Evolutionary conservation across 2,329 filamentous ascomycete genomes (phyloP).

Genomic region (Polytolypa hystricis): DNA sequence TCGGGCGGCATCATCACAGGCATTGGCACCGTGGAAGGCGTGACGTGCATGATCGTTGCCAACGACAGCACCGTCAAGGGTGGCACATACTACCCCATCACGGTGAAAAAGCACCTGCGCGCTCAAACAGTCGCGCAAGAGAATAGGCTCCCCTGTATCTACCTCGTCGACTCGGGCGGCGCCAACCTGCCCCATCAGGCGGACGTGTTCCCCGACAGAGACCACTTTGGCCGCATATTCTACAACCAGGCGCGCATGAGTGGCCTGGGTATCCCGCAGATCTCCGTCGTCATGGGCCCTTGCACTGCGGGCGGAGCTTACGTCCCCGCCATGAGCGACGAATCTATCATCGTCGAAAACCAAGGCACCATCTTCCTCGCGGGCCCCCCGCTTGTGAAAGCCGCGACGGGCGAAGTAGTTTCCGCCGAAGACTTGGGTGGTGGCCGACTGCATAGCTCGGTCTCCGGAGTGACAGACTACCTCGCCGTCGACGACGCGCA

Average conservation of each 20-base stretch:
- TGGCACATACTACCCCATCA: slow-evolving; percentile 93
- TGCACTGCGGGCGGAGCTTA: slow-evolving; percentile 95
- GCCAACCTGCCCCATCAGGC: slow-evolving; percentile 92
- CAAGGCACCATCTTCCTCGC: slow-evolving; percentile 98
- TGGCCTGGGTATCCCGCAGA: slow-evolving; percentile 75
- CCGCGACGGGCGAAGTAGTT: slow-evolving; percentile 86
- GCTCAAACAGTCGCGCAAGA: slow-evolving; percentile 85
- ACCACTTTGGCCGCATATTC: slow-evolving; percentile 96
- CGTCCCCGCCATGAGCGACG: slow-evolving; percentile 93
- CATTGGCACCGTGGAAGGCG: slow-evolving; percentile 78
- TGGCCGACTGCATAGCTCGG: slow-evolving; percentile 75
- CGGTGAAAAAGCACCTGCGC: slow-evolving; percentile 91
- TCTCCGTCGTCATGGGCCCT: slow-evolving; percentile 92
- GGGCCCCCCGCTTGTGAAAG: slow-evolving; percentile 87
- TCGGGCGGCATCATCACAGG: slow-evolving; percentile 88
- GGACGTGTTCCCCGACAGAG: slow-evolving; percentile 87
- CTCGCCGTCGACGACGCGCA: slow-evolving; percentile 90
- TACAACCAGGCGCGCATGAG: slow-evolving; percentile 97
- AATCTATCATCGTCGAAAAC: slow-evolving; percentile 89
- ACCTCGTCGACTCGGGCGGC: slow-evolving; percentile 90
- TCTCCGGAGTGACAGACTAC: slow-evolving; percentile 91
- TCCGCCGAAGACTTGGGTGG: slow-evolving; percentile 85
- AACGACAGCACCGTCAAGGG: slow-evolving; percentile 98
- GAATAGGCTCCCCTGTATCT: slow-evolving; percentile 76
- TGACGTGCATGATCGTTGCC: slow-evolving; percentile 84